A percentile compares a stretch with the other conserved stretches of the same genome.
Evolutionary conservation across 805 yeast genomes (phyloP).

Genomic region (Barnettozyma pratensis): DNA sequence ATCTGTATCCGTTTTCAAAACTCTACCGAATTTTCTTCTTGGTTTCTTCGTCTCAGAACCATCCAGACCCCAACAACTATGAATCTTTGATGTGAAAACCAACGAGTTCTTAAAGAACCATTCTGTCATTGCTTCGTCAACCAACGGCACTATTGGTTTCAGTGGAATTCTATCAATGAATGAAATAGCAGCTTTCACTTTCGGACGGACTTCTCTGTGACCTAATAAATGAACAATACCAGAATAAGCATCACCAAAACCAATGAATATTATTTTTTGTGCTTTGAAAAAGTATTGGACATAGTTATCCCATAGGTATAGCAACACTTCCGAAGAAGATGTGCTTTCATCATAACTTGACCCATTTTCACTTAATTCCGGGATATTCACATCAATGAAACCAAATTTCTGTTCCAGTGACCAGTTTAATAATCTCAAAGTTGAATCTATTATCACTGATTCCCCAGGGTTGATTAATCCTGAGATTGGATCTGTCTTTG

Average conservation of each 20-base stretch:
- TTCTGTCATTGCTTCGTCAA: slow-evolving; percentile 85
- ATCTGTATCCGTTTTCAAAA: slow-evolving; percentile 64
- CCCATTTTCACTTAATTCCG: slow-evolving; percentile 46
- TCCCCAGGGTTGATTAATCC: slow-evolving; percentile 73
- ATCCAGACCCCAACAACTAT: slow-evolving; percentile 73
- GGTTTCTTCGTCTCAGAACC: slow-evolving; percentile 58
- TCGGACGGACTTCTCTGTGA: slow-evolving; percentile 62
- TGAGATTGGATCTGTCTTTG: slow-evolving; percentile 69
- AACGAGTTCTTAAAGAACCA: slow-evolving; percentile 89
- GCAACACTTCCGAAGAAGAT: slow-evolving; percentile 69
- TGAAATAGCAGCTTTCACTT: slow-evolving; percentile 65
- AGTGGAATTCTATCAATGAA: slow-evolving; percentile 66
- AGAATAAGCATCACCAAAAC: slow-evolving; percentile 85
- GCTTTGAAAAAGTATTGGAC: slow-evolving; percentile 63
- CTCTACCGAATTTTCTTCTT: slow-evolving; percentile 88
- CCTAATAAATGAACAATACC: slow-evolving; percentile 85
- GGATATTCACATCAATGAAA: slow-evolving; percentile 78
- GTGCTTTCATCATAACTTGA: slow-evolving; percentile 29
- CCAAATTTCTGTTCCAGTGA: slow-evolving; percentile 57
- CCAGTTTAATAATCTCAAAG: slow-evolving; percentile 69
- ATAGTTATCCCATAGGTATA: slow-evolving; percentile 89
- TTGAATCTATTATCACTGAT: slow-evolving; percentile 72
- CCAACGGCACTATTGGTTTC: slow-evolving; percentile 75
- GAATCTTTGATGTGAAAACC: slow-evolving; percentile 68
- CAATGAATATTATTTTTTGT: slow-evolving; percentile 70